Percentiles rank a stretch among this genome's conserved stretches.
Evolutionary conservation across 2,329 filamentous ascomycete genomes (phyloP).

Genomic region (Paraphaeosphaeria minitans): DNA sequence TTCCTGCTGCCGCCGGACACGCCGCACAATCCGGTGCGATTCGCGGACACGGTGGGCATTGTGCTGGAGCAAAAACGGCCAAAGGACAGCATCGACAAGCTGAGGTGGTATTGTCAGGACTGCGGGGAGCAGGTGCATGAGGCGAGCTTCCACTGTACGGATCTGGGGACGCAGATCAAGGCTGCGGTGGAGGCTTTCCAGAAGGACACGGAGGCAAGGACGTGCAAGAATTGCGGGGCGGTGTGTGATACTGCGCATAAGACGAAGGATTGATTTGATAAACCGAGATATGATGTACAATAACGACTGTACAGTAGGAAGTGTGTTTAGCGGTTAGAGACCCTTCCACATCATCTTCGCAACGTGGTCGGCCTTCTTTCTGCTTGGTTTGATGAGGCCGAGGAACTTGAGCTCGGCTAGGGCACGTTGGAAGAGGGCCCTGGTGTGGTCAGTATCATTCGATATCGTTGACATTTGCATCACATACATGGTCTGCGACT

Average conservation of each 20-base stretch:
- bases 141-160: conserved; percentile 82
- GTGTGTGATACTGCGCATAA: conserved; percentile 73
- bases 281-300: neutral
- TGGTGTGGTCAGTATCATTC: conserved; percentile 29
- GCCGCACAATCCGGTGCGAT: conserved; percentile 95
- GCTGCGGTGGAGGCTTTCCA: conserved; percentile 83
- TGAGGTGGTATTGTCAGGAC: conserved; percentile 86
- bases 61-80: conserved; percentile 88
- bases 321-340: conserved; percentile 50
- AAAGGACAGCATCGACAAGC: conserved; percentile 69
- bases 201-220: conserved; percentile 70
- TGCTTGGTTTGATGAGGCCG: conserved; percentile 86
- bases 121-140: conserved; percentile 81
- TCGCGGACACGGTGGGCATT: conserved; percentile 90
- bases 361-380: conserved; percentile 90
- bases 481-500: conserved; percentile 55
- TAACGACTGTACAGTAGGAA: conserved; percentile 16
- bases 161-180: conserved; percentile 95
- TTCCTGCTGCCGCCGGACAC: conserved; percentile 92
- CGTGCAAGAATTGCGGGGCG: conserved; percentile 75
- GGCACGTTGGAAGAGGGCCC: conserved; percentile 80
- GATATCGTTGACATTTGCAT: neutral
- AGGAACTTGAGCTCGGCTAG: conserved; percentile 84
- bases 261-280: conserved; percentile 18
- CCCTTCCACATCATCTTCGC: conserved; percentile 84